Conservation (phyloP, 257 asterid genomes). For the Ilex aquifolium region DNA sequence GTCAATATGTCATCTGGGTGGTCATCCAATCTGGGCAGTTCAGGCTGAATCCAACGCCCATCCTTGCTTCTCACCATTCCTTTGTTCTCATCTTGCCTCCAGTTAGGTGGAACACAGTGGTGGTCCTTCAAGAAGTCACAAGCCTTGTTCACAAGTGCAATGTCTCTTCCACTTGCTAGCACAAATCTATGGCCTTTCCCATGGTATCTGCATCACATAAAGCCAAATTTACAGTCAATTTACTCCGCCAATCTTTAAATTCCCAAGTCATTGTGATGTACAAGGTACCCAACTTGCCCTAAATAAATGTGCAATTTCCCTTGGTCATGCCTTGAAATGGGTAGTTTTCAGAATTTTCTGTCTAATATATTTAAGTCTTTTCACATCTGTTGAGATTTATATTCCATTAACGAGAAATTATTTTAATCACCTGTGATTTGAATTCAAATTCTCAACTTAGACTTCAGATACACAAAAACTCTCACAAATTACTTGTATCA, state of each 20-base stretch:
- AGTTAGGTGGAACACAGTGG: conserved; percentile 38
- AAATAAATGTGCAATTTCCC: background rate
- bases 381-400: too few relatives aligned
- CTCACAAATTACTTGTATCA: too few relatives aligned
- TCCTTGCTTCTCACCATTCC: conserved; percentile 48
- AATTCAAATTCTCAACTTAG: too few relatives aligned
- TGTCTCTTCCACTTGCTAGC: conserved; percentile 36
- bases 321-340: background rate
- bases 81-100: conserved; percentile 53
- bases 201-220: conserved; percentile 34
- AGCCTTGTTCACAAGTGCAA: conserved; percentile 46
- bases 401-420: too few relatives aligned
- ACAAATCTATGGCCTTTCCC: conserved; percentile 42
- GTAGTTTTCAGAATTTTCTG: too few relatives aligned
- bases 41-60: conserved; percentile 44
- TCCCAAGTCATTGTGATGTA: background rate
- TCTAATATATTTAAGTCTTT: too few relatives aligned
- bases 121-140: conserved; percentile 48
- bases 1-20: conserved; percentile 28
- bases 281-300: background rate
- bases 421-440: too few relatives aligned
- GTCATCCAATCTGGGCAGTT: conserved; percentile 28
- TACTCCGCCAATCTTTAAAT: too few relatives aligned
- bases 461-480: too few relatives aligned
- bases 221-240: background rate